A percentile compares a stretch with the other conserved stretches of the same genome.
Evolutionary conservation across 176 grass and related monocot genomes (phyloP).

Genomic region (Puya raimondii): DNA sequence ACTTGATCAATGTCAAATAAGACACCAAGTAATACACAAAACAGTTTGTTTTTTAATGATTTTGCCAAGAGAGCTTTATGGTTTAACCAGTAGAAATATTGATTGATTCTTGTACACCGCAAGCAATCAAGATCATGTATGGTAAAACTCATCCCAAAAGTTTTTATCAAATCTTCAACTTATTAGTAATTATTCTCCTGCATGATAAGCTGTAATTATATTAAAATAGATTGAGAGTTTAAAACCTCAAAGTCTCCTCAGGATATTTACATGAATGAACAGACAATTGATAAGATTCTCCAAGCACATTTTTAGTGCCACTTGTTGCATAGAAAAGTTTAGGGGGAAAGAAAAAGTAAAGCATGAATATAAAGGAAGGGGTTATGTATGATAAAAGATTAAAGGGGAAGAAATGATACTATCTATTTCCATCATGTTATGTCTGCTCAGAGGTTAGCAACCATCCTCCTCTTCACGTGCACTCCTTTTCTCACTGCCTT

Average conservation of each 20-base stretch:
- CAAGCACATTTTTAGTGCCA: not conserved
- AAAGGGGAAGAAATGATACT: not conserved
- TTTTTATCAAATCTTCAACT: no score
- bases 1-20: no score
- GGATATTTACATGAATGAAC: not conserved
- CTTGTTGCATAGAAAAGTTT: slow-evolving; percentile 3
- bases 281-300: not conserved
- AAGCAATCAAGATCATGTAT: no score
- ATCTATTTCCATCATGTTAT: not conserved
- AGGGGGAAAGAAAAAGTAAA: not conserved
- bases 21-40: no score
- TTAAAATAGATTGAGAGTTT: not conserved
- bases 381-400: not conserved
- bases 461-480: not conserved
- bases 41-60: no score
- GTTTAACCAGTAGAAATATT: no score
- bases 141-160: no score
- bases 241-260: not conserved
- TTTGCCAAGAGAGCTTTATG: no score
- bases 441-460: not conserved
- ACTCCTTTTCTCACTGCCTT: not conserved
- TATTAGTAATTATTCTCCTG: no score
- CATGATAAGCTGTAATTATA: no score
- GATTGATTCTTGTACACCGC: no score
- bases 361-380: not conserved